Evolutionary conservation across 257 asterid genomes (phyloP).

Genomic region (Jacaranda mimosifolia): DNA sequence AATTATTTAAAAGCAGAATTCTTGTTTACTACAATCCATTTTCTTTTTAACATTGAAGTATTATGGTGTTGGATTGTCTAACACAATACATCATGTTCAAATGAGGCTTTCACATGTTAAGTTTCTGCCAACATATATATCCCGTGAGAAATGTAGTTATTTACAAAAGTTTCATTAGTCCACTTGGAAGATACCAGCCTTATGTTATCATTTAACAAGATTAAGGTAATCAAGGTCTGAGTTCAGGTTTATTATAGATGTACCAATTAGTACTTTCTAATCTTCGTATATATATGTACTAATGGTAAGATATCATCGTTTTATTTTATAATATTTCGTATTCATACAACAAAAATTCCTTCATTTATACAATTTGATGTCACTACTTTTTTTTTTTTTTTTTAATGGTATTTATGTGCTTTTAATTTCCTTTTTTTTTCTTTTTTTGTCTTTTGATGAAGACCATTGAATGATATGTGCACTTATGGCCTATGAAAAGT

Average conservation of each 20-base stretch:
- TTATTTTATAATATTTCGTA: too few species aligned
- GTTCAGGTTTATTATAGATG: too few species aligned
- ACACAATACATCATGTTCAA: neutral
- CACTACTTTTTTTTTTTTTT: too few species aligned
- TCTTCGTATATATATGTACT: too few species aligned
- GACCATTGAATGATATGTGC: neutral
- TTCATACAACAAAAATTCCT: too few species aligned
- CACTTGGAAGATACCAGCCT: neutral
- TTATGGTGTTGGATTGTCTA: neutral
- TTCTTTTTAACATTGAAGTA: conserved; percentile 41
- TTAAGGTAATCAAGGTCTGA: too few species aligned
- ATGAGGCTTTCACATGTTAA: neutral
- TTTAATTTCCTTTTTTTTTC: neutral
- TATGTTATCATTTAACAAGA: too few species aligned
- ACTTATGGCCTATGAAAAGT: neutral
- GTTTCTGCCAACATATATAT: neutral
- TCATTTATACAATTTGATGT: too few species aligned
- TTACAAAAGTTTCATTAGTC: too few species aligned
- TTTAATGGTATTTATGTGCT: neutral
- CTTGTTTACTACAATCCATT: conserved; percentile 43
- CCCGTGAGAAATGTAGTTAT: too few species aligned
- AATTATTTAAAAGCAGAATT: conserved; percentile 42
- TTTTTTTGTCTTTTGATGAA: neutral
- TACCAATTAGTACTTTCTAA: too few species aligned
- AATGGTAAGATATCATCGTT: too few species aligned